A percentile compares a stretch with the other conserved stretches of the same genome.
These are phyloP conservation scores for Moesziomyces globuligerus DNA, from an alignment of 1,284 basidiomycete species.

Conservation along the genomic window DNA sequence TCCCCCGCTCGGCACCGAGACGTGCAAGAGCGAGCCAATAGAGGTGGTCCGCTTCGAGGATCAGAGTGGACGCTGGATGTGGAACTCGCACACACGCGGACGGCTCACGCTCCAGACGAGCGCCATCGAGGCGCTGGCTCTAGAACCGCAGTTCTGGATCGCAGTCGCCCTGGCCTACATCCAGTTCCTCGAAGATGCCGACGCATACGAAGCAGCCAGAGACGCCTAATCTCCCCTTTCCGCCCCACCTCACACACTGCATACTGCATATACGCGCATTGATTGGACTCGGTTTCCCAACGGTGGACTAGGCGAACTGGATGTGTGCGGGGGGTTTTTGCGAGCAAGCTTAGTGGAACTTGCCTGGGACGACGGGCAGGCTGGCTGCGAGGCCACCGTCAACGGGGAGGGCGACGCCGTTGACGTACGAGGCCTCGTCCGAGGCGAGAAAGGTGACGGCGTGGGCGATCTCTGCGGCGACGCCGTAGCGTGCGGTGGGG, in stretches of 20 bases:
- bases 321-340: too few species aligned
- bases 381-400: slow-evolving; percentile 85
- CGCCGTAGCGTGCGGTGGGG: slow-evolving; percentile 77
- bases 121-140: slow-evolving; percentile 48
- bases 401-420: slow-evolving; percentile 85
- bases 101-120: slow-evolving; percentile 42
- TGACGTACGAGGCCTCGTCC: slow-evolving; percentile 85
- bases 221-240: slow-evolving; percentile 9
- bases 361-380: slow-evolving; percentile 77
- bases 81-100: slow-evolving; percentile 52
- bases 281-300: too few species aligned
- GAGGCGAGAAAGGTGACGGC: slow-evolving; percentile 86
- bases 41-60: slow-evolving; percentile 55
- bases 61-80: slow-evolving; percentile 50
- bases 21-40: slow-evolving; percentile 7
- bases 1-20: slow-evolving; percentile 5
- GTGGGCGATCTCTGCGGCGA: slow-evolving; percentile 74
- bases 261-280: too few species aligned
- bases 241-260: neutral
- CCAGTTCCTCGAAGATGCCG: slow-evolving; percentile 57
- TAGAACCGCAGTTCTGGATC: slow-evolving; percentile 58
- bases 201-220: slow-evolving; percentile 39
- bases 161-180: slow-evolving; percentile 53
- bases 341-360: slow-evolving; percentile 53
- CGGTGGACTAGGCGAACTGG: too few species aligned